phyloP scores from a whole-genome alignment of 2,329 filamentous ascomycete genomes.

The Moelleriella libera region DNA sequence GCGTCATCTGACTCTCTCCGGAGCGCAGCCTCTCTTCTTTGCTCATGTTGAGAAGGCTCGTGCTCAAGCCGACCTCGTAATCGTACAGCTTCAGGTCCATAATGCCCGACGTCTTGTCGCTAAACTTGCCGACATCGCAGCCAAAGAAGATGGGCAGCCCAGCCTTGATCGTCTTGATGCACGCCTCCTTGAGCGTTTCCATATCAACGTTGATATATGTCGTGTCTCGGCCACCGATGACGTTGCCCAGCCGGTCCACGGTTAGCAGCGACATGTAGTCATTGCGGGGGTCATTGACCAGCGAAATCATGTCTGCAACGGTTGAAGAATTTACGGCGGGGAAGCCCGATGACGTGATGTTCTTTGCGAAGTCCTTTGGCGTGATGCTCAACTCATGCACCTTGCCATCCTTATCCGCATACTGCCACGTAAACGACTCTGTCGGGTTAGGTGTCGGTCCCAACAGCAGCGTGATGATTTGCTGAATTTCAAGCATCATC shows the following conservation, averaged over 20 bases:
- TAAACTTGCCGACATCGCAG: slow-evolving; percentile 75
- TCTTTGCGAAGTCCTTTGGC: slow-evolving; percentile 56
- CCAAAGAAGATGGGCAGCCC: slow-evolving; percentile 82
- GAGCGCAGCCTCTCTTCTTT: slow-evolving; percentile 64
- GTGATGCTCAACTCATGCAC: slow-evolving; percentile 49
- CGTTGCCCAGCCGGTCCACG: slow-evolving; percentile 67
- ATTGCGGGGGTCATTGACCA: slow-evolving; percentile 78
- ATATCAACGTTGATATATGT: slow-evolving; percentile 78
- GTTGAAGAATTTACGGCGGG: slow-evolving; percentile 40
- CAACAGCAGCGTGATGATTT: slow-evolving; percentile 68
- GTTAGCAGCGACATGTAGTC: slow-evolving; percentile 57
- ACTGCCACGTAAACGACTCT: slow-evolving; percentile 67
- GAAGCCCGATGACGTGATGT: slow-evolving; percentile 47
- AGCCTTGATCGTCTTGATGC: slow-evolving; percentile 62
- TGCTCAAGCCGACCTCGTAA: slow-evolving; percentile 74
- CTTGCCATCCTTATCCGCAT: slow-evolving; percentile 53
- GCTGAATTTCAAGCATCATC: slow-evolving; percentile 69
- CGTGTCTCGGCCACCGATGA: slow-evolving; percentile 61
- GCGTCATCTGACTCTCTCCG: slow-evolving; percentile 73
- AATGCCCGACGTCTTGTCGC: slow-evolving; percentile 51
- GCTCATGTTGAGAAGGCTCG: slow-evolving; percentile 55
- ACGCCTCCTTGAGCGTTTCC: slow-evolving; percentile 54
- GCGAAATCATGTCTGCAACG: slow-evolving; percentile 59
- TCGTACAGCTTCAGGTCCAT: slow-evolving; percentile 70
- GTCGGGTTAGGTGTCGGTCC: slow-evolving; percentile 62